Evolutionary conservation across 805 yeast genomes (phyloP), one percentile per base, ranked within the genome.

Genomic region (Groenewaldozyma tartarivorans): DNA sequence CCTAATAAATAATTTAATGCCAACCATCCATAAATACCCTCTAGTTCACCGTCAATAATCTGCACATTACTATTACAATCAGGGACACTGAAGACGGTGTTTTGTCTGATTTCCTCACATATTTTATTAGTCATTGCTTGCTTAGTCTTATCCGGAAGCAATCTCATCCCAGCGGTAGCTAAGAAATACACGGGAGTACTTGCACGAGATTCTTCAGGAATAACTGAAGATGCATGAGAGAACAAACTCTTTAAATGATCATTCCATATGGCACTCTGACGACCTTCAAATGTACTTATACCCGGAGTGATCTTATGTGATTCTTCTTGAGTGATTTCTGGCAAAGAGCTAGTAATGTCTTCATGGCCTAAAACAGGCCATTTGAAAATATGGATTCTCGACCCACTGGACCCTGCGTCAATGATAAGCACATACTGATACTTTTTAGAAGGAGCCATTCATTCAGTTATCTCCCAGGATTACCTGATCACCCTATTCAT

Each of bases 141-240:
- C 46, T 78, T 79, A 36, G 74, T 72, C 15, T 62, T 57, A 26
- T 67, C 66, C 0, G 81, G 75, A 35, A 90, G 56, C 33, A 92
- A 63, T 47, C 98, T 71, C 95, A 92, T 86, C 1, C 98, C 98
- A 4, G 98, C 98, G 0, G 98, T 92, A 2, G 97, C 94, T 50
- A 84, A 75, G n/a, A 92, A 74, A 50, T 77, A 92, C 1, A 92
- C 71, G 0, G 98, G 97, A 0, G 97, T 90, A 3, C 74, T 72
- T 1, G 58, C 46, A 48, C 77, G 74, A 41, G 72, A 67, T 0
- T 69, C 70, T 22, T 56, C 52, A 0, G 97, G 97, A 5, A 92
- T 75, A 18, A 81, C 71, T 3, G 62, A 58, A 50, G 75, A 72
- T 0, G 96, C 96, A 57, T 77, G 76, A 35, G 73, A 66, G 15